Conservation (phyloP, 805 yeast species). For the Pichia scutulata region DNA sequence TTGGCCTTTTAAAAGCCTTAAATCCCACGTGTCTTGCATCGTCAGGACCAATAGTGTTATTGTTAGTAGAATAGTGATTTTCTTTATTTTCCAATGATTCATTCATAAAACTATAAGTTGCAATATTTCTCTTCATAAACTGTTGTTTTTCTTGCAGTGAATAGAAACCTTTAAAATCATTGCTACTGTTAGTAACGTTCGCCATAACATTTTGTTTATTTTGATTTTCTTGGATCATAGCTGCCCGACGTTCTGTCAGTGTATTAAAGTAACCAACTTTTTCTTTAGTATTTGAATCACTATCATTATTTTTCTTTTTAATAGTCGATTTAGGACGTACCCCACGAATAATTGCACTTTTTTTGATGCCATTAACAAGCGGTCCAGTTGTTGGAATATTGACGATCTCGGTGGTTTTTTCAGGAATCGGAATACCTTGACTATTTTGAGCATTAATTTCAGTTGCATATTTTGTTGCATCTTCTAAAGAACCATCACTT, state of each 20-base stretch:
- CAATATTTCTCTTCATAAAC: slow-evolving; percentile 20
- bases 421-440: slow-evolving; percentile 57
- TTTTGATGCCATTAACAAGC: slow-evolving; percentile 23
- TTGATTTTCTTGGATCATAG: not conserved
- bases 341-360: slow-evolving; percentile 32
- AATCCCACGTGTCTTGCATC: no score
- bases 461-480: slow-evolving; percentile 64
- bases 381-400: slow-evolving; percentile 44
- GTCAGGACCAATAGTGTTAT: no score
- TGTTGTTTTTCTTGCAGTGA: slow-evolving; percentile 15
- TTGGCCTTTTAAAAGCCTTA: not conserved
- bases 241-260: slow-evolving; percentile 1
- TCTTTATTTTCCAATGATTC: not conserved
- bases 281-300: slow-evolving; percentile 1
- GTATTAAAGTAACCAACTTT: slow-evolving; percentile 1
- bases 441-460: slow-evolving; percentile 57
- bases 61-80: not conserved
- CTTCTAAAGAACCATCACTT: slow-evolving; percentile 50
- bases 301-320: not conserved
- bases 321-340: slow-evolving; percentile 19
- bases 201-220: slow-evolving; percentile 3
- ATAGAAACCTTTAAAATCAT: slow-evolving; percentile 23
- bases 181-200: not conserved
- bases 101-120: slow-evolving; percentile 8
- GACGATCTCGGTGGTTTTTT: slow-evolving; percentile 46